Percentiles rank a stretch among this genome's conserved stretches.
phyloP scores from a whole-genome alignment of 192 early-diverging fungal species.

The Backusella luteola region DNA sequence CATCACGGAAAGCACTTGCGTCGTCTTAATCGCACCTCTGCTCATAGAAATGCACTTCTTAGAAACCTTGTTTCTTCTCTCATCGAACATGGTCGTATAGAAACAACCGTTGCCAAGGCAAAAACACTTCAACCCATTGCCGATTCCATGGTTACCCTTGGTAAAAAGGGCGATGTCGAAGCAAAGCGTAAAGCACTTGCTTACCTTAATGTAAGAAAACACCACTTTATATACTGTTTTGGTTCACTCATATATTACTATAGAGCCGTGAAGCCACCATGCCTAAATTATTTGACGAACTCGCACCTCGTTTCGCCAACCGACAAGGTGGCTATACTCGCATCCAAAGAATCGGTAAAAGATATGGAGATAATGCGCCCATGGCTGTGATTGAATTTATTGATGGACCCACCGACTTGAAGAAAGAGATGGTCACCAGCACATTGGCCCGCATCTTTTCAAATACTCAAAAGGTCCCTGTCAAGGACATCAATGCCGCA shows the following conservation, averaged over 20 bases:
- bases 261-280: slow-evolving; percentile 71
- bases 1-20: slow-evolving; percentile 57
- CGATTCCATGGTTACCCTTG: slow-evolving; percentile 86
- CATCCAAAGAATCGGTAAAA: slow-evolving; percentile 73
- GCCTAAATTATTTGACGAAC: slow-evolving; percentile 77
- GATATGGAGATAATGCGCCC: slow-evolving; percentile 81
- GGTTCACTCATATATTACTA: background rate
- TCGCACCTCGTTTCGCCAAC: slow-evolving; percentile 79
- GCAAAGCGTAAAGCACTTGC: slow-evolving; percentile 58
- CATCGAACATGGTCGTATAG: slow-evolving; percentile 85
- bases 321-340: slow-evolving; percentile 90
- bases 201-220: slow-evolving; percentile 47
- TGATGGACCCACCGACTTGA: slow-evolving; percentile 77
- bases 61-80: slow-evolving; percentile 84
- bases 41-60: slow-evolving; percentile 75
- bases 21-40: slow-evolving; percentile 61
- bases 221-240: background rate
- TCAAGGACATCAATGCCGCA: slow-evolving; percentile 15
- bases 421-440: slow-evolving; percentile 50
- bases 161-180: slow-evolving; percentile 67
- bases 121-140: slow-evolving; percentile 83
- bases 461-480: slow-evolving; percentile 2
- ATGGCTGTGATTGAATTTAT: slow-evolving; percentile 92
- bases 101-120: slow-evolving; percentile 92
- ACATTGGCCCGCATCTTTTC: slow-evolving; percentile 37